Evolutionary conservation across 2,329 filamentous ascomycete species (phyloP).

Genomic region (Botrytis deweyae): DNA sequence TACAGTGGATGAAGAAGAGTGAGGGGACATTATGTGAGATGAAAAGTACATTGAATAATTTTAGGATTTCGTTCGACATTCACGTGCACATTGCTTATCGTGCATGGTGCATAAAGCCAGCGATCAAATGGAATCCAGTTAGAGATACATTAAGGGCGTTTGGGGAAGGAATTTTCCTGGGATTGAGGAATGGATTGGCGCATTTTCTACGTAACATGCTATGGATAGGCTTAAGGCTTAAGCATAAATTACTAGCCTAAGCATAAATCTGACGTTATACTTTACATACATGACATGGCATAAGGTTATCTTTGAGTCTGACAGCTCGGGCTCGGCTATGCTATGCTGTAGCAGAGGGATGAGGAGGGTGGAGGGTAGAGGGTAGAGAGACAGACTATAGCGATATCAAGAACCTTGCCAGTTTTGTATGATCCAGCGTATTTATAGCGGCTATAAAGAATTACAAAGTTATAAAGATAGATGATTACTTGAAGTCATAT

Average conservation of each 20-base stretch:
- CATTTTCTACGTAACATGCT: slow-evolving; percentile 6
- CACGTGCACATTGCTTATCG: slow-evolving; percentile 5
- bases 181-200: neutral
- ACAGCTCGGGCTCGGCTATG: neutral
- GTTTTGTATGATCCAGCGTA: neutral
- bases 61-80: neutral
- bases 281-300: neutral
- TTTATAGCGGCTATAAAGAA: neutral
- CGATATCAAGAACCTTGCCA: neutral
- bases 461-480: neutral
- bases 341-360: neutral
- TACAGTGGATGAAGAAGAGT: slow-evolving; percentile 42
- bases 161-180: neutral
- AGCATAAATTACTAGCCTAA: slow-evolving; percentile 1
- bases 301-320: neutral
- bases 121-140: neutral
- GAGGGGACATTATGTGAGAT: neutral
- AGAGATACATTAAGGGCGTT: slow-evolving; percentile 15
- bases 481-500: neutral
- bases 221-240: slow-evolving; percentile 2
- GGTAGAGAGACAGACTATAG: neutral
- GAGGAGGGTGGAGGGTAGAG: neutral
- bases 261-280: neutral
- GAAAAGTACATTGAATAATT: neutral
- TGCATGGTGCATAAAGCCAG: slow-evolving; percentile 8